Conservation (phyloP, 2,329 filamentous ascomycete genomes). For the Verticillium tricorpus region DNA sequence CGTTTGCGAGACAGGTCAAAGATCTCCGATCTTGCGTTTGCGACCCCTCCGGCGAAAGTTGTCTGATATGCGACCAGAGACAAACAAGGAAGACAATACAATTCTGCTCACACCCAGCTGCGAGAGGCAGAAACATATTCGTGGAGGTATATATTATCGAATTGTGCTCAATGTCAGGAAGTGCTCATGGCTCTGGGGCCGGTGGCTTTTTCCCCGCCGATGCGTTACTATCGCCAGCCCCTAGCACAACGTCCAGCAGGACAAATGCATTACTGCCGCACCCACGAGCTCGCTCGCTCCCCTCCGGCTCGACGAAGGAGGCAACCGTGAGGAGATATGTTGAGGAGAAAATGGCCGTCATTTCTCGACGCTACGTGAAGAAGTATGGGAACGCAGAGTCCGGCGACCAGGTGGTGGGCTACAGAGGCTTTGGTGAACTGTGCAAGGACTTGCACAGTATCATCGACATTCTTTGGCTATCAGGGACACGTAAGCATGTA, state of each 20-base stretch:
- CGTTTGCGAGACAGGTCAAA: too few species aligned
- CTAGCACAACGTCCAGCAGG: slow-evolving; percentile 41
- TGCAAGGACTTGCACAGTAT: slow-evolving; percentile 70
- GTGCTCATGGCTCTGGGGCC: slow-evolving; percentile 16
- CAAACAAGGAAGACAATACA: too few species aligned
- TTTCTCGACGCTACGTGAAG: slow-evolving; percentile 57
- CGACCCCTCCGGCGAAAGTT: too few species aligned
- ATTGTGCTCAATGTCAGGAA: background rate
- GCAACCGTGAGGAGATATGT: slow-evolving; percentile 55
- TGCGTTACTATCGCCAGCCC: slow-evolving; percentile 50
- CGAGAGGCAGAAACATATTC: too few species aligned
- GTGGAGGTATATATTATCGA: too few species aligned
- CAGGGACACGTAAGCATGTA: slow-evolving; percentile 67
- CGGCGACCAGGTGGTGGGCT: slow-evolving; percentile 45
- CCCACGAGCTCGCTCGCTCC: slow-evolving; percentile 47
- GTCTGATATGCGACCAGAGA: too few species aligned
- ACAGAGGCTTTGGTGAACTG: slow-evolving; percentile 61
- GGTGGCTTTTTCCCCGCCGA: slow-evolving; percentile 48
- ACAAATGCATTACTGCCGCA: slow-evolving; percentile 42
- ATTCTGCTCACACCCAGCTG: background rate
- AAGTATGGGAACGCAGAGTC: slow-evolving; percentile 45
- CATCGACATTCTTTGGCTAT: slow-evolving; percentile 80
- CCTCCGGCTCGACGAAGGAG: slow-evolving; percentile 55
- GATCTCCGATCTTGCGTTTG: too few species aligned
- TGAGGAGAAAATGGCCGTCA: slow-evolving; percentile 46